phyloP scores from a whole-genome alignment of 2,329 filamentous ascomycete species.

The Epichloe typhina region DNA sequence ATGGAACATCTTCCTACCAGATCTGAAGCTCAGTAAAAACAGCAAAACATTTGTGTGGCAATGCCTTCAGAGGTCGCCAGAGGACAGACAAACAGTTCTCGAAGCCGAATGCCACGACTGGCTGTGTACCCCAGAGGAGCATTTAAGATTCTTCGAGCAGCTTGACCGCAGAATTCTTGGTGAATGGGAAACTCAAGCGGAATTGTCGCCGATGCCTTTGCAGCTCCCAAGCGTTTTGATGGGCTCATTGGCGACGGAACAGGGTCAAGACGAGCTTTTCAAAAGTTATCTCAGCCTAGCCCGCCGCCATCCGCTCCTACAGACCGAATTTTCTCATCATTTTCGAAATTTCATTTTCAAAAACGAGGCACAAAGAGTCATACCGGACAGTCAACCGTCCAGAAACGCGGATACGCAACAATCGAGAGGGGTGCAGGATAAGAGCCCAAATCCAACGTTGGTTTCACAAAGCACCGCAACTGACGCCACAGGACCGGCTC shows the following conservation, averaged over 20 bases:
- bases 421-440: neutral
- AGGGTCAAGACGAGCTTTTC: neutral
- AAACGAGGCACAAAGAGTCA: neutral
- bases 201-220: constrained; percentile 22
- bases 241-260: neutral
- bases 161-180: constrained; percentile 18
- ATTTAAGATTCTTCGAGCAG: constrained; percentile 18
- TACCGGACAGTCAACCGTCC: neutral
- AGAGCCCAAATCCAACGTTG: neutral
- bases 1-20: constrained; percentile 7
- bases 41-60: constrained; percentile 17
- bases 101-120: constrained; percentile 20
- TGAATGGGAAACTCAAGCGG: constrained; percentile 13
- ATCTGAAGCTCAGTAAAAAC: constrained; percentile 11
- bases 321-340: constrained; percentile 1
- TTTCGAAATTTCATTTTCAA: neutral
- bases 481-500: neutral
- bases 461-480: neutral
- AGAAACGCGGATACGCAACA: neutral
- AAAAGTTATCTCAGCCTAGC: neutral
- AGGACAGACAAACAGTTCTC: constrained; percentile 14
- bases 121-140: constrained; percentile 19
- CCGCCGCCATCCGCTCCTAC: constrained; percentile 1
- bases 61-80: constrained; percentile 18
- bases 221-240: constrained; percentile 16